Conservation (phyloP, 495 filamentous ascomycete species). For the Aspergillus incahuasiensis region DNA sequence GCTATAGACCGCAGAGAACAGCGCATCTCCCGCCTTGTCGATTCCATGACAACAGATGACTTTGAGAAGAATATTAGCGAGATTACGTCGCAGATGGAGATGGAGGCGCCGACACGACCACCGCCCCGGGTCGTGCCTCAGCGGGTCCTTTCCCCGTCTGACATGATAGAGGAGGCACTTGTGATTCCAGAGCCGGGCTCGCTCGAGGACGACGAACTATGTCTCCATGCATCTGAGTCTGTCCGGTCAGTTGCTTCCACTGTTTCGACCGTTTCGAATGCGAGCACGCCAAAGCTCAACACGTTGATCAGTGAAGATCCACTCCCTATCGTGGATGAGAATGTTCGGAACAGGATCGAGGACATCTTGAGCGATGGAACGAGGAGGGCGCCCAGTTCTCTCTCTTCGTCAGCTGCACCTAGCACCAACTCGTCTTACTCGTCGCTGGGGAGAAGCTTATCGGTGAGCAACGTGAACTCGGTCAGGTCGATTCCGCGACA, state of each 20-base stretch:
- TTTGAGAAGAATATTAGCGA: background rate
- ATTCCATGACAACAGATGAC: slow-evolving; percentile 7
- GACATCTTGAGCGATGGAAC: background rate
- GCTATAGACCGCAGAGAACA: slow-evolving; percentile 16
- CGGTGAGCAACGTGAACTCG: slow-evolving; percentile 7
- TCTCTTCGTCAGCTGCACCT: background rate
- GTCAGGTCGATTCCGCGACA: slow-evolving; percentile 7
- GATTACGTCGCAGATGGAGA: background rate
- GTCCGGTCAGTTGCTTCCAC: background rate
- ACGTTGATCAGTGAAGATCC: background rate
- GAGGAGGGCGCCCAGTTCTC: background rate
- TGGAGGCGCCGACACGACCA: no score
- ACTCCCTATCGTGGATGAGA: background rate
- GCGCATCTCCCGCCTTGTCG: slow-evolving; percentile 13
- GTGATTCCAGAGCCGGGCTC: background rate
- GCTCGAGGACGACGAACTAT: background rate
- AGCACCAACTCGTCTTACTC: slow-evolving; percentile 15
- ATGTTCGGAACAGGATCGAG: background rate
- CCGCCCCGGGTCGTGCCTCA: background rate
- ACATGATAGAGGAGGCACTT: background rate
- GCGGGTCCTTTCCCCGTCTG: background rate
- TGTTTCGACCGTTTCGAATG: background rate
- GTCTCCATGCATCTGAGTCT: background rate
- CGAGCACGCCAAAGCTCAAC: background rate
- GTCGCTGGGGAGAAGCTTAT: slow-evolving; percentile 15